Conservation (phyloP, 129 eudicot genomes). For the Sambucus nigra region DNA sequence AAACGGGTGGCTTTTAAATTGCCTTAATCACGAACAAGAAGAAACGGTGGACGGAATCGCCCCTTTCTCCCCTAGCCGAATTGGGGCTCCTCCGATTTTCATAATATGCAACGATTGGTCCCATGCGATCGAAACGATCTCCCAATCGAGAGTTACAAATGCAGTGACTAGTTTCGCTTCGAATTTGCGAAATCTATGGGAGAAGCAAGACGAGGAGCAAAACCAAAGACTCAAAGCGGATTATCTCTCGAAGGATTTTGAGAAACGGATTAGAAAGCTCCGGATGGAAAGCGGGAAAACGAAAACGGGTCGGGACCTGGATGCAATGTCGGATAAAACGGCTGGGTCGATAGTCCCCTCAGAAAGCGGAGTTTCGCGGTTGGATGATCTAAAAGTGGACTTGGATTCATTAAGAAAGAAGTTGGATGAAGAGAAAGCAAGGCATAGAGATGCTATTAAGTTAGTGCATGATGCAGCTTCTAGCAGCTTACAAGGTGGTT, state of each 20-base stretch:
- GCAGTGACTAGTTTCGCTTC: slow-evolving; percentile 68
- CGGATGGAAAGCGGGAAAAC: slow-evolving; percentile 18
- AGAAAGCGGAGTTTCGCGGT: slow-evolving; percentile 45
- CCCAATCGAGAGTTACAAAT: slow-evolving; percentile 45
- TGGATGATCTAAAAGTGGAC: slow-evolving; percentile 55
- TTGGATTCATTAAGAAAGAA: slow-evolving; percentile 41
- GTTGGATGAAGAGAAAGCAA: slow-evolving; percentile 55
- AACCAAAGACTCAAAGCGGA: slow-evolving; percentile 65
- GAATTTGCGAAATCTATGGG: slow-evolving; percentile 51
- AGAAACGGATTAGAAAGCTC: slow-evolving; percentile 22
- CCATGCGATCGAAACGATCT: slow-evolving; percentile 52
- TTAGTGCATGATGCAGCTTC: slow-evolving; percentile 76
- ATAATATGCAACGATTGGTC: slow-evolving; percentile 78
- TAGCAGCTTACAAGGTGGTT: slow-evolving; percentile 79
- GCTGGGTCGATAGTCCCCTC: slow-evolving; percentile 46
- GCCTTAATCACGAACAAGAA: slow-evolving; percentile 61
- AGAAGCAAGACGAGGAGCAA: slow-evolving; percentile 75
- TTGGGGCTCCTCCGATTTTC: slow-evolving; percentile 86
- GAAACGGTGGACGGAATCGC: slow-evolving; percentile 69
- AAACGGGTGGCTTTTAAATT: slow-evolving; percentile 67
- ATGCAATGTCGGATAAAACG: slow-evolving; percentile 27
- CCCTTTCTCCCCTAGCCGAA: slow-evolving; percentile 80
- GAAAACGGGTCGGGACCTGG: slow-evolving; percentile 15
- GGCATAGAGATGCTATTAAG: slow-evolving; percentile 70
- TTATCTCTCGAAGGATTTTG: slow-evolving; percentile 49